phyloP scores from a whole-genome alignment of 306 rosid genomes.

The Begonia peltatifolia region DNA sequence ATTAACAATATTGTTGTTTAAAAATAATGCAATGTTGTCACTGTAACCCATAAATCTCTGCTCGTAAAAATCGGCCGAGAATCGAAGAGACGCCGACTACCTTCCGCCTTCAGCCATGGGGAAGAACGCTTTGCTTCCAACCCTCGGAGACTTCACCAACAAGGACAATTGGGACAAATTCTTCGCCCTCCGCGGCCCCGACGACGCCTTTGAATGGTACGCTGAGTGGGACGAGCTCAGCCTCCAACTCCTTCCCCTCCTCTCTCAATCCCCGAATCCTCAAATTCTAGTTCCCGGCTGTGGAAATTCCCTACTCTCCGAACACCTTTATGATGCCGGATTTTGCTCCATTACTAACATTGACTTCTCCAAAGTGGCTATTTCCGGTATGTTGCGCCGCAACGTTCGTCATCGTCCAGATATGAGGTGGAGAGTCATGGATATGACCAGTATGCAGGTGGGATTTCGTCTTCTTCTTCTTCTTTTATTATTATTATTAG shows the following conservation, averaged over 20 bases:
- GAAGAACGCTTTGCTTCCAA: constrained; percentile 40
- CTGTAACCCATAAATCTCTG: no score
- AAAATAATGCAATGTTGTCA: no score
- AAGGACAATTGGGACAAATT: constrained; percentile 89
- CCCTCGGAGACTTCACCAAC: constrained; percentile 83
- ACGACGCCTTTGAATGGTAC: constrained; percentile 78
- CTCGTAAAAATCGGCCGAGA: no score
- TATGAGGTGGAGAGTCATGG: constrained; percentile 98
- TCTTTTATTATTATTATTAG: no score
- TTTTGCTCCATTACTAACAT: constrained; percentile 46
- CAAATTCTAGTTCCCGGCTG: constrained; percentile 73
- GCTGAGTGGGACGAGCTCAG: constrained; percentile 63
- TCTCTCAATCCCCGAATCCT: constrained; percentile 9
- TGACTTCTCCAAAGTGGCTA: constrained; percentile 84
- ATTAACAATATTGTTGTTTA: no score
- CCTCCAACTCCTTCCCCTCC: constrained; percentile 40
- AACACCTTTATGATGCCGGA: constrained; percentile 74
- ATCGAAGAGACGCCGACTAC: not conserved
- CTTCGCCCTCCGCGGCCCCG: constrained; percentile 49
- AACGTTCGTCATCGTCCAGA: constrained; percentile 66
- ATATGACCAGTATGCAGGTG: constrained; percentile 84
- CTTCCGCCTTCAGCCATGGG: constrained; percentile 12
- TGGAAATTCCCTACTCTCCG: constrained; percentile 86
- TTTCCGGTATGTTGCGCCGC: constrained; percentile 84
- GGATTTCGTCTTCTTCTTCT: not conserved